Conservation (phyloP, 225 moss, liverwort and hornwort species). For the Bryum argenteum region DNA sequence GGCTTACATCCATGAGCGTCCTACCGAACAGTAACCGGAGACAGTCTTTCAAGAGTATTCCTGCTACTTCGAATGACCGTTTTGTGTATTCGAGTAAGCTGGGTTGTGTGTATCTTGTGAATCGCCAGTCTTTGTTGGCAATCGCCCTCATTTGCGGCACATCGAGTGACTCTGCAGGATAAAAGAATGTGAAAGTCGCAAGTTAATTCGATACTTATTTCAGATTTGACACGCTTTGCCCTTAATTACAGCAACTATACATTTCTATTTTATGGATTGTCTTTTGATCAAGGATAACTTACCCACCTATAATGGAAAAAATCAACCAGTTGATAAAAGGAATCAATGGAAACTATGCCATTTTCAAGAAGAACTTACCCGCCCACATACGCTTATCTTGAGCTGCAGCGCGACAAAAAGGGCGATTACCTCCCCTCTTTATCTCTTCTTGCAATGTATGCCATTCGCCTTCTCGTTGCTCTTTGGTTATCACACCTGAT, state of each 20-base stretch:
- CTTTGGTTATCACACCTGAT: constrained; percentile 53
- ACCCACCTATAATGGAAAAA: too few species aligned
- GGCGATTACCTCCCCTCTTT: constrained; percentile 62
- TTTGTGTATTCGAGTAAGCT: constrained; percentile 35
- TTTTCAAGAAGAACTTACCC: constrained; percentile 52
- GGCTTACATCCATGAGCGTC: constrained; percentile 46
- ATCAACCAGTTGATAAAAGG: too few species aligned
- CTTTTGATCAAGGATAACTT: too few species aligned
- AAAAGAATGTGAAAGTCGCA: too few species aligned
- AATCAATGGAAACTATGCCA: too few species aligned
- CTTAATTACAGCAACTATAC: too few species aligned
- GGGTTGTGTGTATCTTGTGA: constrained; percentile 69
- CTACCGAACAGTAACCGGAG: constrained; percentile 45
- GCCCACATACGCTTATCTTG: constrained; percentile 88
- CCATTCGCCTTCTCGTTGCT: constrained; percentile 77
- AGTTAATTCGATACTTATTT: too few species aligned
- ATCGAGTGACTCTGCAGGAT: constrained; percentile 72
- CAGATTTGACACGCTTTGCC: too few species aligned
- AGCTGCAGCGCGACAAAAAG: constrained; percentile 74
- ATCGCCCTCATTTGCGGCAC: constrained; percentile 55
- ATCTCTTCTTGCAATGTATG: constrained; percentile 64
- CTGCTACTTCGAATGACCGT: constrained; percentile 69
- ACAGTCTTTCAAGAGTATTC: constrained; percentile 60
- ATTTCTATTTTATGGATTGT: too few species aligned
- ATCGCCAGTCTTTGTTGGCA: constrained; percentile 85